These are phyloP conservation scores for Pseudisothecium myosuroides DNA, from an alignment of 225 moss, liverwort and hornwort genomes.

Conservation along the genomic window DNA sequence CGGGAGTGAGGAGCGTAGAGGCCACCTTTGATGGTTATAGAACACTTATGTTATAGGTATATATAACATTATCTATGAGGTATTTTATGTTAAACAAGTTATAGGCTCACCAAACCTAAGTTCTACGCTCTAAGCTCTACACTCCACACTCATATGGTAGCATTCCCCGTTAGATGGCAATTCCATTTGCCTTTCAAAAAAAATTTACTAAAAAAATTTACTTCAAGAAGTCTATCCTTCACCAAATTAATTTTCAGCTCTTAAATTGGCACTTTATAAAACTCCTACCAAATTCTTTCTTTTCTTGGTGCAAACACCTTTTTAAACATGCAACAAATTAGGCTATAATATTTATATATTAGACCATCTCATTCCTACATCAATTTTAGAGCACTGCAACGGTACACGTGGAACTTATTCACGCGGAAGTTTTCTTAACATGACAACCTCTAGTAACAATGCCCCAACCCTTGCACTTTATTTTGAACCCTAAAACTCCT, in stretches of 20 bases:
- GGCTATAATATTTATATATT: too few species aligned
- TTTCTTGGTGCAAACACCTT: background rate
- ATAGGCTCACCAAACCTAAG: too few species aligned
- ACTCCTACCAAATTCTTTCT: background rate
- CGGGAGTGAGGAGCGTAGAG: too few species aligned
- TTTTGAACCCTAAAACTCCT: background rate
- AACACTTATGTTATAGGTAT: too few species aligned
- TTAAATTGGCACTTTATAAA: accelerated
- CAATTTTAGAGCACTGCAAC: accelerated
- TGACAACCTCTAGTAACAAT: accelerated
- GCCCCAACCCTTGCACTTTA: accelerated
- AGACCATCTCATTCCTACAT: accelerated
- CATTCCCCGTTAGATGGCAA: background rate
- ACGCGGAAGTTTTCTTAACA: accelerated
- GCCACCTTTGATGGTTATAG: too few species aligned
- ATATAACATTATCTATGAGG: too few species aligned
- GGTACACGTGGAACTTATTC: too few species aligned
- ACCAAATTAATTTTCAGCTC: background rate
- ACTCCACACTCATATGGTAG: too few species aligned
- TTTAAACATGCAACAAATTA: background rate
- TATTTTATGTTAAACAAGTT: too few species aligned
- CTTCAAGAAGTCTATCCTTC: background rate
- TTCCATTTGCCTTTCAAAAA: background rate
- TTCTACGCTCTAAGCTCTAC: too few species aligned
- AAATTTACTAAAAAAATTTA: background rate